phyloP scores from a whole-genome alignment of 2,329 filamentous ascomycete genomes.

The Aciculosporium take region DNA sequence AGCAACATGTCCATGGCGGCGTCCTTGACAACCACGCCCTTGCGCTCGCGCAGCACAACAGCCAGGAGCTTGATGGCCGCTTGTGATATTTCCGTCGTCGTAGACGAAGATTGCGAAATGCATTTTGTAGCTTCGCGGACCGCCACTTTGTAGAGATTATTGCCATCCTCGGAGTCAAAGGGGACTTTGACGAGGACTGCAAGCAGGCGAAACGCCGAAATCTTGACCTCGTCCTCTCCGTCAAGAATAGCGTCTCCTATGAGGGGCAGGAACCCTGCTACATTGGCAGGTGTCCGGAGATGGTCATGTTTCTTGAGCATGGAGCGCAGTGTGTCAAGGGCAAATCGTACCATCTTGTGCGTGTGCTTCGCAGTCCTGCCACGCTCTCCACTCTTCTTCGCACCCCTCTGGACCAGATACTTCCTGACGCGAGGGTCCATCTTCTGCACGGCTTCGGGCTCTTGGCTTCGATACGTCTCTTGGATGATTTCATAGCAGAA shows the following conservation, averaged over 20 bases:
- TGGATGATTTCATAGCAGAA: constrained; percentile 94
- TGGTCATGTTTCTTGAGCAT: constrained; percentile 76
- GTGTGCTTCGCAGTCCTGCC: constrained; percentile 63
- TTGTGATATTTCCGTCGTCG: constrained; percentile 72
- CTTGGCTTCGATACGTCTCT: constrained; percentile 58
- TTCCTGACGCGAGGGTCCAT: constrained; percentile 50
- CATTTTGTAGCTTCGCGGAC: constrained; percentile 72
- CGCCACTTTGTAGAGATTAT: constrained; percentile 56
- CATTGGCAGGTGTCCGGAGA: constrained; percentile 63
- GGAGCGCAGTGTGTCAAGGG: constrained; percentile 71
- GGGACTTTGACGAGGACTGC: constrained; percentile 75
- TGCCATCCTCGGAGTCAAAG: constrained; percentile 55
- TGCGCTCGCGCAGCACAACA: constrained; percentile 68
- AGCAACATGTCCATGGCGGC: constrained; percentile 71
- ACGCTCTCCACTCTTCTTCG: constrained; percentile 58
- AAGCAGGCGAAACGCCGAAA: constrained; percentile 74
- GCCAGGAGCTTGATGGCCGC: constrained; percentile 80
- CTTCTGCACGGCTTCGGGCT: constrained; percentile 35
- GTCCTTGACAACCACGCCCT: constrained; percentile 63
- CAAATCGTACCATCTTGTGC: constrained; percentile 79
- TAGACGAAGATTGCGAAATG: constrained; percentile 63
- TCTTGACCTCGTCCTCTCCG: constrained; percentile 83
- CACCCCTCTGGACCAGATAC: constrained; percentile 69
- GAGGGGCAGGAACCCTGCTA: constrained; percentile 76
- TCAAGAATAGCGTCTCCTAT: constrained; percentile 75